Conservation (phyloP, 805 yeast species). For the Wickerhamiella lipophila region DNA sequence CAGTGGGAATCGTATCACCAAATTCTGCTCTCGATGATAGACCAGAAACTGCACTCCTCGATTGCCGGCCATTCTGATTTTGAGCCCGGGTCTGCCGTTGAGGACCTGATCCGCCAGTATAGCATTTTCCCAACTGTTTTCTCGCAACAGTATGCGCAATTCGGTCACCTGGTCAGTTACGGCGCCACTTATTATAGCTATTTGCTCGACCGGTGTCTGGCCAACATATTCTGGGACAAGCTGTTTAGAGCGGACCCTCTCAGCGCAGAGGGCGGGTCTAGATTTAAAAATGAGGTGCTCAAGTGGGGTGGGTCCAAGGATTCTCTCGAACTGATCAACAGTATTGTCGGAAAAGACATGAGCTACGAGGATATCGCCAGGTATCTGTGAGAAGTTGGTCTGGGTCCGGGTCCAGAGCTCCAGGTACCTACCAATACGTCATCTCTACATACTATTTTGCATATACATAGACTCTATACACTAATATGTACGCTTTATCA, state of each 20-base stretch:
- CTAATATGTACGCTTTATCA: no score
- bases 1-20: conserved; percentile 75
- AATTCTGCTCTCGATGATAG: conserved; percentile 78
- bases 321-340: conserved; percentile 78
- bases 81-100: conserved; percentile 52
- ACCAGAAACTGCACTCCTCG: conserved; percentile 58
- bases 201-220: conserved; percentile 82
- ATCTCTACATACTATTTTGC: no score
- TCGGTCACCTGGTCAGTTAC: conserved; percentile 85
- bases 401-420: no score
- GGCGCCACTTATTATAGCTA: conserved; percentile 93
- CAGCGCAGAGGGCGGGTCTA: conserved; percentile 59
- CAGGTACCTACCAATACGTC: no score
- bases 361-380: conserved; percentile 18
- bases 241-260: conserved; percentile 62
- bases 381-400: no score
- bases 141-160: conserved; percentile 86
- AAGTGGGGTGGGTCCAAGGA: conserved; percentile 91
- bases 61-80: conserved; percentile 29
- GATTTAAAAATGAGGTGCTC: conserved; percentile 54
- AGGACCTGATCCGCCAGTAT: conserved; percentile 45
- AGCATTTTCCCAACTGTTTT: conserved; percentile 52
- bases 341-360: conserved; percentile 47
- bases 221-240: conserved; percentile 68
- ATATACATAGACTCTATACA: no score